Conservation (phyloP, 116 monocot genomes). For the Posidonia oceanica region DNA sequence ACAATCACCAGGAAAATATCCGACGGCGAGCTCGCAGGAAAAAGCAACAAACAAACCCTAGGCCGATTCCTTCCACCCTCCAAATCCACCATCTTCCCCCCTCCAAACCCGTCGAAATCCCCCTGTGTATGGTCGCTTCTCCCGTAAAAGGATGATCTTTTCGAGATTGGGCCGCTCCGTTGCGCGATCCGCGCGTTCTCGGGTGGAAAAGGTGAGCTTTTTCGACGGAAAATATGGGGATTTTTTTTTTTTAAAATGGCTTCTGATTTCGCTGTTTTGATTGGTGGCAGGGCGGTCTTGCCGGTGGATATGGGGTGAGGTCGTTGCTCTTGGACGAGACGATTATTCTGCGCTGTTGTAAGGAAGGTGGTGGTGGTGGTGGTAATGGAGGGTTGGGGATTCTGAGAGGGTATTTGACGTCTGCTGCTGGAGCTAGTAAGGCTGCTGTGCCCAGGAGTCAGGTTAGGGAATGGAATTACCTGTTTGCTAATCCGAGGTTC, state of each 20-base stretch:
- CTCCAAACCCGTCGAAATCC: background rate
- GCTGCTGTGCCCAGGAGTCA: conserved; percentile 7
- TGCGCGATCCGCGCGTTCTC: conserved; percentile 15
- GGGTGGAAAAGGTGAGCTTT: conserved; percentile 4
- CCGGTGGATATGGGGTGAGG: conserved; percentile 10
- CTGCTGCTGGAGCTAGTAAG: conserved; percentile 23
- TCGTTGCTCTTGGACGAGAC: background rate
- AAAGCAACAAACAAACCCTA: background rate
- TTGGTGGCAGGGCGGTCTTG: conserved; percentile 2
- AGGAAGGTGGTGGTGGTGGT: background rate
- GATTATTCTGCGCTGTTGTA: background rate
- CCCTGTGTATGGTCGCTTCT: background rate
- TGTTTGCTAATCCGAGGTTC: conserved; percentile 30
- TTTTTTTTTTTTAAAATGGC: background rate
- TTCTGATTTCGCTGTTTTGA: background rate
- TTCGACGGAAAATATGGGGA: background rate
- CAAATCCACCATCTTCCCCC: background rate
- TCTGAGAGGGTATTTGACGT: conserved; percentile 37
- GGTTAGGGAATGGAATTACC: conserved; percentile 25
- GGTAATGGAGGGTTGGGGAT: conserved; percentile 14
- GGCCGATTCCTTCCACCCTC: background rate
- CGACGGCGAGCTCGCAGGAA: no score
- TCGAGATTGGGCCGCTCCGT: conserved; percentile 18
- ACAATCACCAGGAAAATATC: background rate
- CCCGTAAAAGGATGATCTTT: conserved; percentile 15